Evolutionary conservation across 345 rosid species (phyloP), one percentile per base, ranked within the genome.

Genomic region (Physaria fendleri): DNA sequence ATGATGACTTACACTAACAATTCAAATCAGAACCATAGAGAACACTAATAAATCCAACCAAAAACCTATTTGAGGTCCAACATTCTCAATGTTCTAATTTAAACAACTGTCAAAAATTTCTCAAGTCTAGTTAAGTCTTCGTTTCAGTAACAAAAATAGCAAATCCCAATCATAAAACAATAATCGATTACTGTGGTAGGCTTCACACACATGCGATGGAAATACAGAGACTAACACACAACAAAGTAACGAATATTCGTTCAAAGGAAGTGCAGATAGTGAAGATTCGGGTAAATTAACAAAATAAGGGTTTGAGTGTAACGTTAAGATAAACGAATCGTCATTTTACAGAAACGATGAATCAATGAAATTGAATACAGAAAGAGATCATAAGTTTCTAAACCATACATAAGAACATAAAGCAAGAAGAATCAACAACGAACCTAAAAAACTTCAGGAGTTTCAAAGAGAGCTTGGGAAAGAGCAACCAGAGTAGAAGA

Each of bases 221-320:
- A 38, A 9, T 14, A 23, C 40, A 39, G 67, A 62, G 47, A 18
- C 6, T 2, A 49, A 21, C 8, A 14, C 57, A 48, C 34, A 49
- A 25, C n/a, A 6, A 58, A 29, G 65, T 12, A 58, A 58, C n/a
- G 32, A 49, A 30, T 22, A 59, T 67, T 33, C 15, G 8, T 56
- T 46, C 9, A 0, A 16, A 44, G 43, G 54, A 50, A 49, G 30
- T 17, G 24, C 6, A 60, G 16, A 35, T 4, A 48, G n/a, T n/a
- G 39, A 59, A 16, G 35, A 17, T 38, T 56, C 4, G 14, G 22
- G 37, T 10, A 38, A 7, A 39, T 11, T 2, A 12, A 5, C 4
- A 34, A n/a, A 29, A 6, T 18, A 6, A 5, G 38, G 51, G 13
- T 24, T 48, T 10, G 48, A 38, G 57, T 37, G 66, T 38, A 2